Evolutionary conservation across 2,329 filamentous ascomycete genomes (phyloP).

Genomic region (Cucurbitaria berberidis): DNA sequence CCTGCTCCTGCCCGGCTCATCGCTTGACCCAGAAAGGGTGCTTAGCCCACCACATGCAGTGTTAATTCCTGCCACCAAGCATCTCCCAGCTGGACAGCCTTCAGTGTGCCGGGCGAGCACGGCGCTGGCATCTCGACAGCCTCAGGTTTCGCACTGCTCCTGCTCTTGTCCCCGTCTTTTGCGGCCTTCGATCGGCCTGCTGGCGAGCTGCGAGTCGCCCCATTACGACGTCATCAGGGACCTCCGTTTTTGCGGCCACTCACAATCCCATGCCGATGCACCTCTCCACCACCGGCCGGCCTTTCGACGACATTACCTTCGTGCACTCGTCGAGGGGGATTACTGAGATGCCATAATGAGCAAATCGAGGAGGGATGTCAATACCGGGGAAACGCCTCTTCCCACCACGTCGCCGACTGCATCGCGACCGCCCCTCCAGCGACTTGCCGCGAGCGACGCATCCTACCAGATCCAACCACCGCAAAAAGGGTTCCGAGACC

Average conservation of each 20-base stretch:
- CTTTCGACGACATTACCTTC: slow-evolving; percentile 23
- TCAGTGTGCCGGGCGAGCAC: background rate
- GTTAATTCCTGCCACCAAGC: background rate
- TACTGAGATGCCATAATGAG: slow-evolving; percentile 41
- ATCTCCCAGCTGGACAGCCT: background rate
- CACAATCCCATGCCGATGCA: background rate
- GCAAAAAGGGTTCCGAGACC: background rate
- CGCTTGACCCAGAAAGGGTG: background rate
- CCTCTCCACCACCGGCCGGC: slow-evolving; percentile 12
- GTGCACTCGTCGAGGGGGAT: slow-evolving; percentile 24
- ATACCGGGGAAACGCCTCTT: slow-evolving; percentile 12
- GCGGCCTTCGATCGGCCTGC: background rate
- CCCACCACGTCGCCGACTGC: slow-evolving; percentile 13
- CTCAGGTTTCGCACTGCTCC: background rate
- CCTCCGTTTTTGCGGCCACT: background rate
- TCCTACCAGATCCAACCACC: slow-evolving; percentile 10
- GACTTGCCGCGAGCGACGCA: slow-evolving; percentile 26
- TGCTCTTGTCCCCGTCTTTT: slow-evolving; percentile 7
- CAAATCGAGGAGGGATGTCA: slow-evolving; percentile 20
- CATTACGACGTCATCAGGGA: slow-evolving; percentile 1
- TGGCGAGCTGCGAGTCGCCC: background rate
- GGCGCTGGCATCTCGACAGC: slow-evolving; percentile 1
- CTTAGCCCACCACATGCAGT: background rate
- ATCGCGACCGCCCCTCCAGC: slow-evolving; percentile 38
- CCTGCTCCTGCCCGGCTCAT: background rate